Evolutionary conservation across 345 rosid species (phyloP), one percentile per base, ranked within the genome.

Genomic region (Excoecaria cochinchinensis): DNA sequence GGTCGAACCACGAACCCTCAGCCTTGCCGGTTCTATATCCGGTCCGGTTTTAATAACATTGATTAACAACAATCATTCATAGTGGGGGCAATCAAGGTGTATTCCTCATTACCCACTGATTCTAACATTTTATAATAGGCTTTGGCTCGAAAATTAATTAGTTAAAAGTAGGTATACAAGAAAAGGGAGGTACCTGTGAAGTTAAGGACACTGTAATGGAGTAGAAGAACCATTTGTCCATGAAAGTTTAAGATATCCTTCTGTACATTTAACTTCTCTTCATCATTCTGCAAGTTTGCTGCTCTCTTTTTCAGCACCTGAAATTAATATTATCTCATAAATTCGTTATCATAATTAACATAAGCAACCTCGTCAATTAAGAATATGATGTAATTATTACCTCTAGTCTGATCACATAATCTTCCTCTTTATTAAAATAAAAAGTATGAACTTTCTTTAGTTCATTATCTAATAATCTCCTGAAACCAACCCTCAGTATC

Each of bases 371-470:
- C 56, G 14, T 19, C 8, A 17, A 12, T 36, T 39, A 58, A 39
- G 4, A 12, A 68, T 47, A 7, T 15, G 3, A 62, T 36, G n/a
- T 0, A 38, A 3, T n/a, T 44, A 77, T 0, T 74, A 86, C 87
- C 82, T 81, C 77, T 64, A 82, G 72, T 59, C 77, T 36, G 78
- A 86, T 84, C 56, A 86, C 19, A 56, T 74, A 82, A 57, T 84
- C 87, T 79, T 86, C 86, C 68, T 86, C 87, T 70, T 86, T 84
- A 42, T 84, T 86, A 44, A 76, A 52, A 51, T 76, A 86, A 82
- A 86, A 86, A 5, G 55, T 24, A 3, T 80, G 79, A 58, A 84
- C 73, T 69, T 86, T 86, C 16, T 82, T 72, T 25, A 86, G 56
- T 75, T 86, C 85, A 42, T 14, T 25, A 56, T 77, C 78, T 64